Conservation (phyloP, 257 asterid genomes). For the Solanum piurae region DNA sequence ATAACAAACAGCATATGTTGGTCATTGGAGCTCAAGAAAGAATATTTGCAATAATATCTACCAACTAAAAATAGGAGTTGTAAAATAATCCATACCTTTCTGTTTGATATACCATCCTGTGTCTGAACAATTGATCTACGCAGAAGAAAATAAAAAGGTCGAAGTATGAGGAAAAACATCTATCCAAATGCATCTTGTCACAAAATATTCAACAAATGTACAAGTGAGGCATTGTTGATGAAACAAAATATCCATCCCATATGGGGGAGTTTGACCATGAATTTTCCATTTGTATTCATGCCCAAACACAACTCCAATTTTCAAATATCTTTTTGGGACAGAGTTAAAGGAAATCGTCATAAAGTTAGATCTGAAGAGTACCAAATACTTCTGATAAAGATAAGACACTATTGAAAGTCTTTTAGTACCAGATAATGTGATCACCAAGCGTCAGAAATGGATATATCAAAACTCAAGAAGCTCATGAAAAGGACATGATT, state of each 20-base stretch:
- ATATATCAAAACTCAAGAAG: not conserved
- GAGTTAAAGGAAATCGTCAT: too few relatives aligned
- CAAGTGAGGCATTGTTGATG: not conserved
- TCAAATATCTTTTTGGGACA: too few relatives aligned
- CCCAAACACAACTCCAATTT: too few relatives aligned
- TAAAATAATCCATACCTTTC: slow-evolving; percentile 13
- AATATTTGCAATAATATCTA: not conserved
- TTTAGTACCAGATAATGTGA: not conserved
- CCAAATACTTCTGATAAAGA: not conserved
- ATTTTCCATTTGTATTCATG: too few relatives aligned
- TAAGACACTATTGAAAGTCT: not conserved
- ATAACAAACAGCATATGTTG: not conserved
- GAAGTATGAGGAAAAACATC: not conserved
- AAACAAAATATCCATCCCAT: not conserved
- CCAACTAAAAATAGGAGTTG: not conserved
- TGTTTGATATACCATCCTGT: not conserved
- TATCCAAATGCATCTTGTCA: not conserved
- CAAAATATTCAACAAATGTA: not conserved
- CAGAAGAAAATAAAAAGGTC: not conserved
- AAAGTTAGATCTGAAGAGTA: not conserved
- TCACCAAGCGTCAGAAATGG: not conserved
- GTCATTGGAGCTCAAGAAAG: not conserved
- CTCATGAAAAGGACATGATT: not conserved
- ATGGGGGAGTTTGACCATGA: too few relatives aligned
- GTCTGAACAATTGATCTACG: slow-evolving; percentile 15